Evolutionary conservation across 306 rosid species (phyloP).

Genomic region (Benincasa hispida): DNA sequence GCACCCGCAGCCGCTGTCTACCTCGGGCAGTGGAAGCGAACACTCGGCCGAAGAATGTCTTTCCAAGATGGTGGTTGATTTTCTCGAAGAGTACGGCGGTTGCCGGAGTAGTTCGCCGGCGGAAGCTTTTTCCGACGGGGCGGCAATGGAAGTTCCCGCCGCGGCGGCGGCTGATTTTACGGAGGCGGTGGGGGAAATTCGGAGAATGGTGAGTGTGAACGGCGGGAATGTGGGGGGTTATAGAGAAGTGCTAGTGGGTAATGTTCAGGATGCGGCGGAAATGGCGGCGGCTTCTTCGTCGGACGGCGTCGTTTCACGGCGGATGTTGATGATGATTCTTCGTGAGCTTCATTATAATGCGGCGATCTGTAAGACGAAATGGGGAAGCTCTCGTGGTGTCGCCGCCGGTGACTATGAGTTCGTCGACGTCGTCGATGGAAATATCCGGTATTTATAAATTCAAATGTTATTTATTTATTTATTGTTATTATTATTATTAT

Average conservation of each 20-base stretch:
- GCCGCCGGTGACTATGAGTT: slow-evolving; percentile 57
- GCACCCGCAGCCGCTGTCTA: neutral
- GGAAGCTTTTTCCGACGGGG: slow-evolving; percentile 19
- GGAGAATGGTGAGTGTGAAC: neutral
- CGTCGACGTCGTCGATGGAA: slow-evolving; percentile 31
- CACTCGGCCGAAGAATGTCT: slow-evolving; percentile 46
- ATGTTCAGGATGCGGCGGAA: slow-evolving; percentile 37
- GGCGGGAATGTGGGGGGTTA: slow-evolving; percentile 22
- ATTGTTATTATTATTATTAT: too few relatives aligned
- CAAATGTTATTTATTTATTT: neutral
- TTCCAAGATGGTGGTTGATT: slow-evolving; percentile 53
- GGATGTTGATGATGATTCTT: slow-evolving; percentile 44
- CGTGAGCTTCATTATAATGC: slow-evolving; percentile 46
- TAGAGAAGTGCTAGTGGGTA: slow-evolving; percentile 20
- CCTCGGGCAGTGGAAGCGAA: slow-evolving; percentile 56
- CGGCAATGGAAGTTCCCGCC: slow-evolving; percentile 24
- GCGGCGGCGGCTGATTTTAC: neutral
- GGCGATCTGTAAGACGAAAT: slow-evolving; percentile 62
- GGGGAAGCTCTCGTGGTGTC: slow-evolving; percentile 34
- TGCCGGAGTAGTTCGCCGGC: neutral
- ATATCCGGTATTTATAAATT: neutral
- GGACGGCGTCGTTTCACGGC: slow-evolving; percentile 8
- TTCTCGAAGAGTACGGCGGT: slow-evolving; percentile 24
- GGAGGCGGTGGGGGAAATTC: slow-evolving; percentile 19
- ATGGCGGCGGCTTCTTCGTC: slow-evolving; percentile 12